Base-by-base conservation (phyloP, 805 yeast genomes). In the Nakazawaea holstii region DNA sequence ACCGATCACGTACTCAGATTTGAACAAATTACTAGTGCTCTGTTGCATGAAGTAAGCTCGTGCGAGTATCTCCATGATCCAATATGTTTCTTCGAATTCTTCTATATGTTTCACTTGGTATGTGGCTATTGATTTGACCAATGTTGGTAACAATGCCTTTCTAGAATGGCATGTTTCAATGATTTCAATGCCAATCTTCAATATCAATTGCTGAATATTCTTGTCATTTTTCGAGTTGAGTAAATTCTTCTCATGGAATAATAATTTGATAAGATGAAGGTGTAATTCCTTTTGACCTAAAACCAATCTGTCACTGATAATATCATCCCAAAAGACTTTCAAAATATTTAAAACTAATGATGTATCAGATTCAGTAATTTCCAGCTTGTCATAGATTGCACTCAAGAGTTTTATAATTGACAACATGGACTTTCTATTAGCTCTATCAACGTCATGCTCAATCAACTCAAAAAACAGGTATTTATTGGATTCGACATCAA, bases 221-320 rank as follows among this genome's bases (percentile, higher is more conserved):
- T 54, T 60, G 50, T 60, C 61, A 1, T 56, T 53, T 1, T 63
- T 55, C 0, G 84, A 70, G 8, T 55, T 54, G 6, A 48, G 56
- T 37, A 86, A 52, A 6, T 82, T 50, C 2, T 51, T 54, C 3
- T 68, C 61, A 52, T 75, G 66, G 45, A 77, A 72, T 7, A 81
- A 39, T 0, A 80, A 58, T n/a, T 74, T 65, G 24, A 89, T 79
- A 28, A 85, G 68, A 0, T 57, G 49, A 11, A 76, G 58, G 54
- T 90, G 96, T 41, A 87, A 68, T 11, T 71, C 72, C 44, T 80
- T 77, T 52, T 88, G 94, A 39, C 77, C 76, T 36, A 87, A 66
- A 28, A 82, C 76, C 35, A 89, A 65, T 41, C 95, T 68, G 9
- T 80, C 82, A 1, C 73, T 70, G 14, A 72, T 71, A 24, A 88